Base-by-base conservation (phyloP, 148 eudicot species). In the Vaccinium myrtillus region DNA sequence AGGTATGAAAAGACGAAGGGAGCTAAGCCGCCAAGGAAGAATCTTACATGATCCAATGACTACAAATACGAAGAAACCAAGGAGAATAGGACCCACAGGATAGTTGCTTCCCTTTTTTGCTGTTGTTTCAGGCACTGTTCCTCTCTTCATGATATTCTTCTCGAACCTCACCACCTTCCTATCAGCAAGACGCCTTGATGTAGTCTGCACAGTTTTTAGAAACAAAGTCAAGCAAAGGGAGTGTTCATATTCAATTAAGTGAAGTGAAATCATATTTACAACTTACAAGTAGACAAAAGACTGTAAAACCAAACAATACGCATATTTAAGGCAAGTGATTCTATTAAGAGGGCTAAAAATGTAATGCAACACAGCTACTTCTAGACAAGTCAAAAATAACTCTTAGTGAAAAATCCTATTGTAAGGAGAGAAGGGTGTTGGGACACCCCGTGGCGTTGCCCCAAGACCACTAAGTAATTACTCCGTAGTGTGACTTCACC, bases 111-210 rank as follows among this genome's bases (percentile, higher is more conserved):
- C 85, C 74, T 86, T 86, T 65, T 86, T 86, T 6, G 87, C 11
- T 10, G 88, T 86, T 1, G 85, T 51, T 83, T 83, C 86, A 23
- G 88, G 74, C 59, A 86, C 85, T 7, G 75, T 53, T 43, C 88
- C 88, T 87, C 88, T 83, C 77, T 87, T 87, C 46, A 79, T 87
- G 32, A 87, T 87, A 85, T 87, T 87, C 81, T 83, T 83, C 15
- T 87, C 88, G 32, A 87, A 83, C 70, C 78, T 87, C 46, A 77
- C 51, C 80, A 83, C 83, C 58, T 87, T 87, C 81, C 81, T 83
- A 75, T 80, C 86, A 49, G 88, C 88, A 71, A 87, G 84, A 54
- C 88, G 88, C 81, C 84, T 87, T 61, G 86, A 87, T 21, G 86
- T 87, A 61, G 88, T 85, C 84, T 85, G 83, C 10, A 14, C 13